phyloP scores from a whole-genome alignment of 768 basidiomycete species.

The Hydnum rufescens region DNA sequence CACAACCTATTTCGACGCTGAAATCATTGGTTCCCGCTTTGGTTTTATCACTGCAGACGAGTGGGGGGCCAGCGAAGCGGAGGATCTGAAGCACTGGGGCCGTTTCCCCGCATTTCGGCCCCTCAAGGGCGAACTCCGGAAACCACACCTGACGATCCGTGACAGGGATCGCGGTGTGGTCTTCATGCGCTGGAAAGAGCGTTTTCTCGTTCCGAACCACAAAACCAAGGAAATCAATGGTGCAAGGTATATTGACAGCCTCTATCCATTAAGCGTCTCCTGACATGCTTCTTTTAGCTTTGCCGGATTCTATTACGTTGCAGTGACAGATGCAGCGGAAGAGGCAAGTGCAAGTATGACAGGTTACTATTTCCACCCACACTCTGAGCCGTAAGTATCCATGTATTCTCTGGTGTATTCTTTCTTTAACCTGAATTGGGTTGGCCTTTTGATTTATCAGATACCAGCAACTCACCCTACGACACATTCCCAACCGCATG shows the following conservation, averaged over 20 bases:
- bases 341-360: constrained; percentile 47
- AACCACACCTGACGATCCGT: constrained; percentile 57
- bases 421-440: background rate
- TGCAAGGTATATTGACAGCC: constrained; percentile 43
- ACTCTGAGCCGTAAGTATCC: constrained; percentile 66
- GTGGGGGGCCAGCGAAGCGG: constrained; percentile 79
- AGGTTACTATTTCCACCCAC: constrained; percentile 86
- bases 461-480: constrained; percentile 75
- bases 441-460: constrained; percentile 21
- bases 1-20: constrained; percentile 92
- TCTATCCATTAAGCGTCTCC: background rate
- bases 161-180: constrained; percentile 46
- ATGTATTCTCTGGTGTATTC: background rate
- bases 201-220: constrained; percentile 89
- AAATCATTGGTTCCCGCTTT: constrained; percentile 79
- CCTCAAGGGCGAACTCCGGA: constrained; percentile 57
- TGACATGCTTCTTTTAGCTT: background rate
- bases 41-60: constrained; percentile 70
- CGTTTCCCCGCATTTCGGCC: constrained; percentile 81
- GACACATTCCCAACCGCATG: constrained; percentile 52
- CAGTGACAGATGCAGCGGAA: constrained; percentile 5
- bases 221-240: constrained; percentile 85
- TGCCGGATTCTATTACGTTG: constrained; percentile 77
- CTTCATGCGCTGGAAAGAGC: constrained; percentile 96
- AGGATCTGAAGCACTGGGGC: constrained; percentile 88